Percentiles rank a stretch among this genome's conserved stretches.
phyloP scores from a whole-genome alignment of 2,329 filamentous ascomycete genomes.

The Colletotrichum brevisporum region DNA sequence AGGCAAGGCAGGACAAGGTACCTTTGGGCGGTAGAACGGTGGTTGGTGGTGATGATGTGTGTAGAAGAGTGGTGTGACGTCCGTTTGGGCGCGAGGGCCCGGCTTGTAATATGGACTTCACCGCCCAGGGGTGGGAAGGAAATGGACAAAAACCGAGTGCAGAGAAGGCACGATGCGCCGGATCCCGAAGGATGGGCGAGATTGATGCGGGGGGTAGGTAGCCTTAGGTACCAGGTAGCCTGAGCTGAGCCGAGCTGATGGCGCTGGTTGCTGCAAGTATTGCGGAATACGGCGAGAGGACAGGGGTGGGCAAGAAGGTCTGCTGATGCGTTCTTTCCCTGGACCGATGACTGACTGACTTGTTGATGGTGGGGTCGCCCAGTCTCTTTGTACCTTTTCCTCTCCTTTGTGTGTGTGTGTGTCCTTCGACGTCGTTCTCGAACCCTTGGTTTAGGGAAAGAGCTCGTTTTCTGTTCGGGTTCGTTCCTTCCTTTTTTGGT shows the following conservation, averaged over 20 bases:
- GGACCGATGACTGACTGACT: slow-evolving; percentile 3
- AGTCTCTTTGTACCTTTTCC: slow-evolving; percentile 24
- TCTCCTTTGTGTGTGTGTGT: neutral
- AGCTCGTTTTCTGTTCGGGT: slow-evolving; percentile 11
- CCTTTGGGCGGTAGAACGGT: no score
- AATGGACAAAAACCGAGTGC: slow-evolving; percentile 25
- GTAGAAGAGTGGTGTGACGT: neutral
- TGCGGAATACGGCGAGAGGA: slow-evolving; percentile 8
- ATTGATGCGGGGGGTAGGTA: slow-evolving; percentile 1
- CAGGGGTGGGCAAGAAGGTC: slow-evolving; percentile 10
- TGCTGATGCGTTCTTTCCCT: slow-evolving; percentile 27
- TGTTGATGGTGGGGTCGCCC: neutral
- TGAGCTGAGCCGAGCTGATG: neutral
- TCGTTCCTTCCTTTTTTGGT: slow-evolving; percentile 12
- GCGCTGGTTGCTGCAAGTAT: neutral
- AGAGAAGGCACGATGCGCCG: slow-evolving; percentile 17
- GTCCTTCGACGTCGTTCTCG: no score
- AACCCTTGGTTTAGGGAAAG: no score
- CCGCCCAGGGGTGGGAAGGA: neutral
- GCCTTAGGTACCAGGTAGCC: neutral
- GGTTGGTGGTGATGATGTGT: neutral
- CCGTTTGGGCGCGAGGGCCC: slow-evolving; percentile 24
- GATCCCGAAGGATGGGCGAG: slow-evolving; percentile 40
- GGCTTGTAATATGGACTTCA: slow-evolving; percentile 9
- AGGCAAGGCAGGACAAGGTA: no score